These are phyloP conservation scores for Craterostigma plantagineum DNA, from an alignment of 257 asterid species.

Conservation along the genomic window DNA sequence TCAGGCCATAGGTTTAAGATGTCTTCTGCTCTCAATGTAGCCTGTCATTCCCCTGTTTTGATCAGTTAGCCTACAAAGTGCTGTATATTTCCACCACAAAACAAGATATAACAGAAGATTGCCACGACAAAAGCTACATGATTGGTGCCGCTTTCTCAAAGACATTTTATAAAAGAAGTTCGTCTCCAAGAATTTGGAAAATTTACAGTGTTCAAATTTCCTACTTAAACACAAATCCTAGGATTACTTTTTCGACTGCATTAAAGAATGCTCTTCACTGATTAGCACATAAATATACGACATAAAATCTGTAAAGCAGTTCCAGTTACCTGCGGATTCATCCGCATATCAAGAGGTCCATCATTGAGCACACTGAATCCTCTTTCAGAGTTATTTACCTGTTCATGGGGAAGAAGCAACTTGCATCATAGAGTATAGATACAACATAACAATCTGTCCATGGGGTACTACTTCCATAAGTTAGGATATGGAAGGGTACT, in stretches of 20 bases:
- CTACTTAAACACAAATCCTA: no score
- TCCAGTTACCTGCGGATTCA: slow-evolving; percentile 75
- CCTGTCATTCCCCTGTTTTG: slow-evolving; percentile 63
- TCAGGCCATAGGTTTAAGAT: slow-evolving; percentile 90
- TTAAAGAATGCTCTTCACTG: background rate
- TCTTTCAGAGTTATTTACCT: slow-evolving; percentile 80
- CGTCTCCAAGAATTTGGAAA: no score
- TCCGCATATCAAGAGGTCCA: slow-evolving; percentile 98
- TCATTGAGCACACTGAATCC: slow-evolving; percentile 82
- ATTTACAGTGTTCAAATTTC: no score
- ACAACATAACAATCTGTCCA: no score
- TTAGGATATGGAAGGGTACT: no score
- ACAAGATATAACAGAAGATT: background rate
- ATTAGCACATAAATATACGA: background rate
- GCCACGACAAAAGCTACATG: no score
- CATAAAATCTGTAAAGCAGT: background rate
- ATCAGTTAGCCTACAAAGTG: slow-evolving; percentile 28
- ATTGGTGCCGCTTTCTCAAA: no score
- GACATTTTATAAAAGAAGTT: no score
- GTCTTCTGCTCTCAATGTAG: slow-evolving; percentile 79
- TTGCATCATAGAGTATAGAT: no score
- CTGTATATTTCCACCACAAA: slow-evolving; percentile 10
- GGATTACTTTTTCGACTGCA: no score
- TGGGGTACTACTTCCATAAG: no score
- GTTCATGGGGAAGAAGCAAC: slow-evolving; percentile 5